These are phyloP conservation scores for Corymbia citriodora DNA, from an alignment of 441 rosid genomes.

Conservation along the genomic window DNA sequence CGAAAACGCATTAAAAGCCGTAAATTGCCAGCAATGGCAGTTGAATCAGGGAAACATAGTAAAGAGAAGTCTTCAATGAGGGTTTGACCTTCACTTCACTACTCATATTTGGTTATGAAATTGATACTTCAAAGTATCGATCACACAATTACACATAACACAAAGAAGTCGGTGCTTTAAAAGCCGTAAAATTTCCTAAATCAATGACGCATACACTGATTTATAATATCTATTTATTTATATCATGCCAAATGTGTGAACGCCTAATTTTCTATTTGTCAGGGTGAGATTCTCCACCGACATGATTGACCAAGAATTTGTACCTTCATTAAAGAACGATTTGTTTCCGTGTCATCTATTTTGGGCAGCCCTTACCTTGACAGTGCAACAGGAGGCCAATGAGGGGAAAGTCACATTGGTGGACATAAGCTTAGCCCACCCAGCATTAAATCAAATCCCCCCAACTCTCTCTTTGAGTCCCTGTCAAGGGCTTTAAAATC, in stretches of 20 bases:
- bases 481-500: neutral
- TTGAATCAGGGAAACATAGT: neutral
- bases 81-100: neutral
- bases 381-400: neutral
- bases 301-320: neutral
- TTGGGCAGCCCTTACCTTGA: neutral
- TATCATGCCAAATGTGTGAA: neutral
- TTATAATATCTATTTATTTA: neutral
- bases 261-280: neutral
- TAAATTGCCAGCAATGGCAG: neutral
- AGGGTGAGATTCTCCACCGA: neutral
- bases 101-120: neutral
- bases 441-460: neutral
- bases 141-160: neutral
- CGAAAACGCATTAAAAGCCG: neutral
- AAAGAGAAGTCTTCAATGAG: neutral
- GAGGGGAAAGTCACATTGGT: neutral
- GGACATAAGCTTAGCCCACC: neutral
- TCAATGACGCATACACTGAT: neutral
- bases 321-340: neutral
- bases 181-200: neutral
- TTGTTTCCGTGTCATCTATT: neutral
- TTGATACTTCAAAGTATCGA: neutral
- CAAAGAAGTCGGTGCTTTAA: neutral
- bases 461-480: neutral